These are phyloP conservation scores for Helianthus annuus DNA, from an alignment of 129 eudicot genomes.

Conservation along the genomic window HanXRQr2.0-SUNRISE NC_035436.2:74060011-74060510, in stretches of 20 bases:
- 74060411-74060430: slow-evolving; percentile 44
- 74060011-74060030: slow-evolving; percentile 89
- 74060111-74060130: neutral
- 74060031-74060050: slow-evolving; percentile 93
- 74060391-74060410: slow-evolving; percentile 49
- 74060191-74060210: slow-evolving; percentile 97
- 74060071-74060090: slow-evolving; percentile 60
- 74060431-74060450: slow-evolving; percentile 58
- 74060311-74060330: neutral
- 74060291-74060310: slow-evolving; percentile 5
- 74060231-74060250: slow-evolving; percentile 95
- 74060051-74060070: slow-evolving; percentile 77
- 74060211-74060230: slow-evolving; percentile 69
- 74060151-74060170: slow-evolving; percentile 59
- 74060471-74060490: slow-evolving; percentile 22
- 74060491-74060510: neutral
- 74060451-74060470: slow-evolving; percentile 85
- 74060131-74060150: neutral
- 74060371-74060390: slow-evolving; percentile 13
- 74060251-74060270: slow-evolving; percentile 95
- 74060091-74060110: neutral
- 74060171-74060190: slow-evolving; percentile 91
- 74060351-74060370: neutral
- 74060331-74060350: neutral
- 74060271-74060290: slow-evolving; percentile 86